Evolutionary conservation across 768 basidiomycete species (phyloP), one percentile per base, ranked within the genome.

Genomic region (Lanmaoa rubissima): DNA sequence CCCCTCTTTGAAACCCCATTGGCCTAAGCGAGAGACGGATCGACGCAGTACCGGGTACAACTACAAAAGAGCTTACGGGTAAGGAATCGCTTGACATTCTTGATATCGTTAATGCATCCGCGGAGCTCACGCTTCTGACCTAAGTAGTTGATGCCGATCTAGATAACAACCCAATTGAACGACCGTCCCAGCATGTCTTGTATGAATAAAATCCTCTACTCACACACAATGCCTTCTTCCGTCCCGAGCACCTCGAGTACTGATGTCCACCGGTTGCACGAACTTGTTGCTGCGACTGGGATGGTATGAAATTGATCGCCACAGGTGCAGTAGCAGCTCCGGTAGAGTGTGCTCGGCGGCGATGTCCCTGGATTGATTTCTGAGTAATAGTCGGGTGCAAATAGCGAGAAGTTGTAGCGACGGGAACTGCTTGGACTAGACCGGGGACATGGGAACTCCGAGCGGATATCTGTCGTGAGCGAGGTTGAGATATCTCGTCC

Each of bases 61-160:
- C 31, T 5, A 39, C 11, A 21, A 46, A 24, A 13, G 13, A n/a
- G 68, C 79, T 53, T 61, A 87, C 86, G 70, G 41, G 81, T 82
- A 32, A 91, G 74, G 74, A 92, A 93, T 34, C 77, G 76, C 46
- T 81, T 79, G 45, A 93, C 80, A 61, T 87, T 86, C 55, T 76
- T 77, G 4, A 87, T 87, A 66, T 95, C 93, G 59, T 94, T 94
- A 64, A 92, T 79, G 63, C 92, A 94, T 7, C 92, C 92, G 0
- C 75, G 75, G 14, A 94, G 79, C 58, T 81, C 83, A 53, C 83
- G 79, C 3, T 67, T 65, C 47, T 88, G 83, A 0, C 90, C 89
- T 12, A 63, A 65, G 66, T 94, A 94, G 66, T 89, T 89, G 61
- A 93, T 88, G 1, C 90, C 91, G 67, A 94, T 90, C 85, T 87